Conservation (phyloP, 1,284 basidiomycete species). For the Fomitopsis pinicola region DNA sequence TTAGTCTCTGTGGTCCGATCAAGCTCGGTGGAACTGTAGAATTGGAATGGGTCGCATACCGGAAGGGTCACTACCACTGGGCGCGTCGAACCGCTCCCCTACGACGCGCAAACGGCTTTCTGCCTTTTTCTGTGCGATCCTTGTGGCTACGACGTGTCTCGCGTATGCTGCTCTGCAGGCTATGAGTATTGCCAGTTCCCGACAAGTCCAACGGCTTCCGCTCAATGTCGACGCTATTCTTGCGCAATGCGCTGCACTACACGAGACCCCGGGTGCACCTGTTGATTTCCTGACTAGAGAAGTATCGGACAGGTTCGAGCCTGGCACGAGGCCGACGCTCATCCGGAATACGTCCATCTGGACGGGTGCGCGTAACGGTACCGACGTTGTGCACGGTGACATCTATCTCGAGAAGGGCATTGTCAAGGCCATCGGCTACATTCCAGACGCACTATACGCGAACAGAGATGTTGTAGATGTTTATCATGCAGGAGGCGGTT, state of each 20-base stretch:
- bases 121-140: slow-evolving; percentile 11
- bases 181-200: not conserved
- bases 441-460: slow-evolving; percentile 34
- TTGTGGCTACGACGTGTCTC: slow-evolving; percentile 16
- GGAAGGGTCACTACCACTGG: too few relatives aligned
- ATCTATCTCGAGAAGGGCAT: slow-evolving; percentile 57
- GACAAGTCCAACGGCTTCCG: slow-evolving; percentile 31
- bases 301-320: slow-evolving; percentile 68
- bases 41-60: too few relatives aligned
- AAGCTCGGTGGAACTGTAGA: too few relatives aligned
- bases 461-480: slow-evolving; percentile 35
- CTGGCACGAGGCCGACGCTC: slow-evolving; percentile 58
- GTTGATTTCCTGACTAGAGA: slow-evolving; percentile 48
- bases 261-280: slow-evolving; percentile 43
- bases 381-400: slow-evolving; percentile 59
- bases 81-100: too few relatives aligned
- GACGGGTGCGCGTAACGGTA: slow-evolving; percentile 68
- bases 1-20: too few relatives aligned
- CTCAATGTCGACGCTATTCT: slow-evolving; percentile 41
- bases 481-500: slow-evolving; percentile 55
- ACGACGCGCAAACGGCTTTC: slow-evolving; percentile 1
- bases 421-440: slow-evolving; percentile 49
- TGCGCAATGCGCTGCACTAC: slow-evolving; percentile 42
- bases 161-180: slow-evolving; percentile 13
- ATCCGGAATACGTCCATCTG: slow-evolving; percentile 80